Evolutionary conservation across 306 rosid genomes (phyloP).

Genomic region (Hippophae tibetana): DNA sequence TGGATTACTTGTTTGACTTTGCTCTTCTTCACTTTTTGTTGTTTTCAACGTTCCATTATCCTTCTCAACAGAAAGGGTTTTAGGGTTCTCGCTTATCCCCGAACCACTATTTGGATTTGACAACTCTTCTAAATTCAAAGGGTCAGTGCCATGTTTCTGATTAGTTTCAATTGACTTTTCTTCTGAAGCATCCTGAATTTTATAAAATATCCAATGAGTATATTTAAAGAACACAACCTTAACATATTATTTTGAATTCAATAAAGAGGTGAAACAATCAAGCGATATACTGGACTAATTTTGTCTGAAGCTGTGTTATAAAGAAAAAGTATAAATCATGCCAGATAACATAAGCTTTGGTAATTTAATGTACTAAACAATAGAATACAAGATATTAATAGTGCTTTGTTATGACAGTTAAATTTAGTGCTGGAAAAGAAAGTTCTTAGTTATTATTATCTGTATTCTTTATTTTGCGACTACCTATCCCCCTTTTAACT

Average conservation of each 20-base stretch:
- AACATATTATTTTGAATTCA: background rate
- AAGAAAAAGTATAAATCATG: background rate
- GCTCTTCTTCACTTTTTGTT: constrained; percentile 35
- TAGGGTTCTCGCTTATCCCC: constrained; percentile 14
- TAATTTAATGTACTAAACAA: too few relatives aligned
- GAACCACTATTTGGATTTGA: constrained; percentile 20
- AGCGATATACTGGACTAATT: background rate
- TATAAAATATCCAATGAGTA: constrained; percentile 1
- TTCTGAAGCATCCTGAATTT: constrained; percentile 22
- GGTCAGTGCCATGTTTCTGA: constrained; percentile 16
- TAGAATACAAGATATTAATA: too few relatives aligned
- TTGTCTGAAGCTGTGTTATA: background rate
- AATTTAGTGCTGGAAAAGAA: too few relatives aligned
- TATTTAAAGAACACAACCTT: constrained; percentile 3
- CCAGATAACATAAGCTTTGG: too few relatives aligned
- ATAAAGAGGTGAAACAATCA: too few relatives aligned
- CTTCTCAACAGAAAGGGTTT: constrained; percentile 25
- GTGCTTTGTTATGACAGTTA: too few relatives aligned
- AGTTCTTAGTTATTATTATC: too few relatives aligned
- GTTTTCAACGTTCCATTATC: constrained; percentile 16
- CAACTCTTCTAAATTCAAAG: constrained; percentile 15
- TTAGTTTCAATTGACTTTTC: constrained; percentile 16
- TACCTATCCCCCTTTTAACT: too few relatives aligned
- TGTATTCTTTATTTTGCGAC: too few relatives aligned
- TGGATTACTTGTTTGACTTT: constrained; percentile 28